phyloP scores from a whole-genome alignment of 164 flowering plant genomes.

The Buxus sempervirens region DNA sequence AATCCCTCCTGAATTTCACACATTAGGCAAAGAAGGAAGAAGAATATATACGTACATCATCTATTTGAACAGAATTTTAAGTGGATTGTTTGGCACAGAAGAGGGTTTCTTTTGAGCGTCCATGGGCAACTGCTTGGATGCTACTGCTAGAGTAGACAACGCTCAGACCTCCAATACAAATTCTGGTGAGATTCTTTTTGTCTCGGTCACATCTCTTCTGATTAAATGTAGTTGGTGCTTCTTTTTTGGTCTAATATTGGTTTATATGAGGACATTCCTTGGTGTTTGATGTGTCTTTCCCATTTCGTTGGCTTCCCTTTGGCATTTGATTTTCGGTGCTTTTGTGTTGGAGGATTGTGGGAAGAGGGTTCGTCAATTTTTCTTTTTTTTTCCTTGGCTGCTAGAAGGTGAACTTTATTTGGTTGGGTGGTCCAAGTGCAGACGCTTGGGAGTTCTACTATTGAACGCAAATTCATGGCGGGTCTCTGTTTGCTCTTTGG shows the following conservation, averaged over 20 bases:
- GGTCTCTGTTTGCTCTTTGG: neutral
- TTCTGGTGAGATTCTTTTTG: conserved; percentile 27
- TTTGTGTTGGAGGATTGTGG: neutral
- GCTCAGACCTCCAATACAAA: conserved; percentile 25
- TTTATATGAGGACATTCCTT: neutral
- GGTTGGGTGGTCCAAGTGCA: neutral
- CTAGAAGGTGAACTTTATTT: neutral
- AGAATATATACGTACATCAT: too few relatives aligned
- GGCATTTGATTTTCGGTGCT: neutral
- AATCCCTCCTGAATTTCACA: neutral
- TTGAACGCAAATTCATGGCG: neutral
- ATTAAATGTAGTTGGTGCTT: too few relatives aligned
- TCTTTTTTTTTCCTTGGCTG: neutral
- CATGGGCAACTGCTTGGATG: conserved; percentile 63
- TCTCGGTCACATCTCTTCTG: neutral
- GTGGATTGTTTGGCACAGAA: neutral
- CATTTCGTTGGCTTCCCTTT: neutral
- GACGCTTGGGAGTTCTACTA: neutral
- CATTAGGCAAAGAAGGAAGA: too few relatives aligned
- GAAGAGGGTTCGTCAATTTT: neutral
- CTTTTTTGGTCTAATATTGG: neutral
- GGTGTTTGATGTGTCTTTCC: neutral
- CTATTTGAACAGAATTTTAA: neutral
- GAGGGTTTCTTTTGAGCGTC: neutral
- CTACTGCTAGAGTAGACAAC: conserved; percentile 49